Evolutionary conservation across 2,329 filamentous ascomycete genomes (phyloP), one percentile per base, ranked within the genome.

Genomic region (Penicillium sp.): DNA sequence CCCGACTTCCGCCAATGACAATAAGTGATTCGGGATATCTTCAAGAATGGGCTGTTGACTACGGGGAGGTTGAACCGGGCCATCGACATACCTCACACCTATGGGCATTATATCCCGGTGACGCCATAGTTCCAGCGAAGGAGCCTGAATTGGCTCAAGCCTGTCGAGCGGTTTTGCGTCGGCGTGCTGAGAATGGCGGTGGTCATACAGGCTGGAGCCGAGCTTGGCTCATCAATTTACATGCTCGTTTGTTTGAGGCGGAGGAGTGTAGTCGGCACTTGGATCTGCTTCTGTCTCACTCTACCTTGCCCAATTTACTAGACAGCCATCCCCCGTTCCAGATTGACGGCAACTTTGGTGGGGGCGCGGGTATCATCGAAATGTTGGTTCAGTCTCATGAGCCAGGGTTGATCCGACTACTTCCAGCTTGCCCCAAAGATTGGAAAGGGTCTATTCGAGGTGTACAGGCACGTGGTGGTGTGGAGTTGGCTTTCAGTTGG

Each of bases 161-260:
- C 1, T 75, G 74, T 8, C 61, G 63, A 30, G 68, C 66, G 22
- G 64, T 65, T 8, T 60, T 74, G 30, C 59, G 57, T 53, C 63
- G 62, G 62, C 72, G 72, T n/a, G 76, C 75, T 8, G 66, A 72
- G n/a, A 68, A 78, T 50, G 80, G 79, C 10, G 79, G 81, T 4
- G 83, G 81, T 0, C 79, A 83, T 56, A 85, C 82, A 0, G 83
- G 83, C 0, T 85, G 83, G 83, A 83, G 81, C 4, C 76, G 81
- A 17, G 82, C 81, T 5, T 85, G 83, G 83, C 70, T 82, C 0
- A 72, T 84, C n/a, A 82, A 80, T 44, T 72, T 84, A 42, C 81
- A 82, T 56, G 82, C 83, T 13, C 78, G 84, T 0, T 70, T 85
- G 3, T 73, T 77, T 12, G 77, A 81, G 59, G 67, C 68, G 3